These are phyloP conservation scores for Cutaneotrichosporon mucoides DNA, from an alignment of 1,284 basidiomycete species.

Conservation along the genomic window DNA sequence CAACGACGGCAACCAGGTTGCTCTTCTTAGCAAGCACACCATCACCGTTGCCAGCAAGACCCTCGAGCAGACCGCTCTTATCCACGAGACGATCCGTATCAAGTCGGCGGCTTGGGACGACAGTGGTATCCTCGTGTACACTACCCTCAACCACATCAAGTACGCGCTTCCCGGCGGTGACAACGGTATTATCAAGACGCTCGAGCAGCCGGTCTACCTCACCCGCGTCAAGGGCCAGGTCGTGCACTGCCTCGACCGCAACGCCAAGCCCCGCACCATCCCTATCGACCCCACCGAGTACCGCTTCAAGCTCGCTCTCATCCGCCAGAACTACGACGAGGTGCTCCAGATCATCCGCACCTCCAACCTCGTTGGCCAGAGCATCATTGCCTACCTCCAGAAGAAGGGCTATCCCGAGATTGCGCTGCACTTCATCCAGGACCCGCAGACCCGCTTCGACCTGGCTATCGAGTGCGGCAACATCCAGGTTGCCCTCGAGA, in stretches of 20 bases:
- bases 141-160: slow-evolving; percentile 98
- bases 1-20: slow-evolving; percentile 80
- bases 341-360: slow-evolving; percentile 96
- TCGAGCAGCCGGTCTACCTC: slow-evolving; percentile 98
- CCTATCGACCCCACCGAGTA: slow-evolving; percentile 99
- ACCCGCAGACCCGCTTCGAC: slow-evolving; percentile 96
- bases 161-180: slow-evolving; percentile 96
- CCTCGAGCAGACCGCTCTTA: slow-evolving; percentile 81
- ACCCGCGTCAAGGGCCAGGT: slow-evolving; percentile 96
- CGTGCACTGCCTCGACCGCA: slow-evolving; percentile 91
- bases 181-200: slow-evolving; percentile 97
- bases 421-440: slow-evolving; percentile 97
- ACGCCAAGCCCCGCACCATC: slow-evolving; percentile 88
- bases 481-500: slow-evolving; percentile 92
- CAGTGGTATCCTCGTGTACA: slow-evolving; percentile 93
- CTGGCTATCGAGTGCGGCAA: slow-evolving; percentile 98
- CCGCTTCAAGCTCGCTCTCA: slow-evolving; percentile 93
- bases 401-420: slow-evolving; percentile 99
- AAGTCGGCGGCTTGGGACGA: slow-evolving; percentile 99
- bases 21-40: slow-evolving; percentile 96
- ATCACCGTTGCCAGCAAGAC: slow-evolving; percentile 96
- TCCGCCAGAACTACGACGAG: slow-evolving; percentile 94
- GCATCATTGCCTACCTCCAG: slow-evolving; percentile 96
- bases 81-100: slow-evolving; percentile 99
- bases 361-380: slow-evolving; percentile 93